Conservation (phyloP, 805 yeast genomes). For the Ogataea naganishii region DNA sequence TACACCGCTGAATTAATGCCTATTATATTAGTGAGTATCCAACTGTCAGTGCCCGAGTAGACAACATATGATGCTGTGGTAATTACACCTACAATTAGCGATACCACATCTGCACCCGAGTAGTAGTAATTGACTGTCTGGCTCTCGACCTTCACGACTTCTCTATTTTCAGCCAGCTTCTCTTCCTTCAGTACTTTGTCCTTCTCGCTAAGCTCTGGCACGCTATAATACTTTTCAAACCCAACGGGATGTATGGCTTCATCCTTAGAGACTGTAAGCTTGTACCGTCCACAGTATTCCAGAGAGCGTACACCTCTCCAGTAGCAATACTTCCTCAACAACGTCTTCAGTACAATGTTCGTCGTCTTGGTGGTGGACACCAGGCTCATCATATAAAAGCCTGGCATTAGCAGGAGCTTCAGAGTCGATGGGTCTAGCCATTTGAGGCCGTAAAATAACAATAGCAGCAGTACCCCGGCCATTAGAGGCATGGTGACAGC, state of each 20-base stretch:
- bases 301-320: conserved; percentile 18
- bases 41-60: conserved; percentile 25
- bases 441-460: conserved; percentile 28
- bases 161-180: conserved; percentile 12
- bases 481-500: conserved; percentile 36
- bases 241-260: conserved; percentile 29
- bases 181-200: conserved; percentile 21
- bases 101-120: conserved; percentile 21
- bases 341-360: conserved; percentile 17
- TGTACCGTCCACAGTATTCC: conserved; percentile 26
- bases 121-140: conserved; percentile 28
- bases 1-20: conserved; percentile 35
- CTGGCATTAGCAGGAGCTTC: conserved; percentile 23
- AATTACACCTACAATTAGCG: conserved; percentile 11
- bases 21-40: conserved; percentile 37
- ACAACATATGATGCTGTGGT: conserved; percentile 10
- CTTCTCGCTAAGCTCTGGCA: conserved; percentile 22
- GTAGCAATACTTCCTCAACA: conserved; percentile 21
- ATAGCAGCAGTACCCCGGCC: conserved; percentile 29
- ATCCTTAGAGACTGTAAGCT: conserved; percentile 33
- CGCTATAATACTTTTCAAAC: conserved; percentile 20
- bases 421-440: conserved; percentile 23
- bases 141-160: conserved; percentile 14
- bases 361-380: conserved; percentile 24
- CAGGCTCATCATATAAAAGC: conserved; percentile 26